Percentiles rank a stretch among this genome's conserved stretches.
Evolutionary conservation across 208 protist genomes (phyloP).

Genomic region (Leishmania turanica): DNA sequence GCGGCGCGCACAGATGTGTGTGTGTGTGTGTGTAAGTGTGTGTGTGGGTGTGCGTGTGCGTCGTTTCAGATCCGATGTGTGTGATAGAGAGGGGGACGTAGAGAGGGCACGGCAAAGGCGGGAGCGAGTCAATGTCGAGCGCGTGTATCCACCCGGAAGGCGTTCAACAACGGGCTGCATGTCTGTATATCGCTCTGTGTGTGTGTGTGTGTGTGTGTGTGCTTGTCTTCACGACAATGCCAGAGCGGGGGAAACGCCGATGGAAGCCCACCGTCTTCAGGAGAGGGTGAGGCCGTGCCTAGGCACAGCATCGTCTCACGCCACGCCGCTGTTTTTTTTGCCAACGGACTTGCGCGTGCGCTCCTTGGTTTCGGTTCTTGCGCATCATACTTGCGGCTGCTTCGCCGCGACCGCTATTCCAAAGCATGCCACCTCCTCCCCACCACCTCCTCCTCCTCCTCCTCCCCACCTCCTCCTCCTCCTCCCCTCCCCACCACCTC

Average conservation of each 20-base stretch:
- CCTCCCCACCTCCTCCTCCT: too few species aligned
- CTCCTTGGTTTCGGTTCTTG: not conserved
- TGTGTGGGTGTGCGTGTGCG: too few species aligned
- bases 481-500: too few species aligned
- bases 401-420: not conserved
- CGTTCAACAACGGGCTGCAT: not conserved
- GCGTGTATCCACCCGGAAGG: not conserved
- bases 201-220: not conserved
- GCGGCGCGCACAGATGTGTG: not conserved
- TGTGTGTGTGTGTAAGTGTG: not conserved
- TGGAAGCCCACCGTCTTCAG: not conserved
- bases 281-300: not conserved
- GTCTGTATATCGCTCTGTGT: not conserved
- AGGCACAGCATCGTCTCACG: not conserved
- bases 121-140: not conserved
- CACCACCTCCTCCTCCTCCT: too few species aligned
- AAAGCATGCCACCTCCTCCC: not conserved
- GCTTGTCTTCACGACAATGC: too few species aligned
- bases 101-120: not conserved
- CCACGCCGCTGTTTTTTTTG: not conserved
- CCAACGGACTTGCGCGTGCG: not conserved
- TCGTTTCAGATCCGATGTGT: too few species aligned
- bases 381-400: not conserved
- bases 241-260: not conserved
- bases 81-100: not conserved